A percentile compares a stretch with the other conserved stretches of the same genome.
Evolutionary conservation across 208 protist species (phyloP).

Genomic region (Lotmaria passim): DNA sequence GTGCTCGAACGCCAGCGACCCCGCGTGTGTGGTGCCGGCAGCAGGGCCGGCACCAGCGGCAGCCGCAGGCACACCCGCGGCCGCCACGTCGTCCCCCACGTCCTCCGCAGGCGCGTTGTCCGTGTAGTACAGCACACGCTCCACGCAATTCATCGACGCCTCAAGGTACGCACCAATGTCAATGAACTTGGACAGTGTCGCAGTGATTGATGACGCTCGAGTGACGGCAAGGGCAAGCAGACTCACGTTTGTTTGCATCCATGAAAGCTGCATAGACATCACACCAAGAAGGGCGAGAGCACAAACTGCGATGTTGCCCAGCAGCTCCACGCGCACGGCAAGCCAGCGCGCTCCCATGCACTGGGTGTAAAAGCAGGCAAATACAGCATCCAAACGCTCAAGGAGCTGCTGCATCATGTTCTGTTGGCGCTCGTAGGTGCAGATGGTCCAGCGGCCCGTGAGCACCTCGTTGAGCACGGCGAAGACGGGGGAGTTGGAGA

Average conservation of each 20-base stretch:
- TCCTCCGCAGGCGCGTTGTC: no score
- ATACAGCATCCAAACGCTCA: constrained; percentile 48
- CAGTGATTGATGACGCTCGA: constrained; percentile 60
- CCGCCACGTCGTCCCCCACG: no score
- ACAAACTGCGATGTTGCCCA: constrained; percentile 77
- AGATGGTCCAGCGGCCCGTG: no score
- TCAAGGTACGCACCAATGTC: constrained; percentile 46
- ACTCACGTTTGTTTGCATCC: constrained; percentile 35
- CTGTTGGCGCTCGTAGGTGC: no score
- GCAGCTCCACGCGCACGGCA: constrained; percentile 80
- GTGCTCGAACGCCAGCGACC: constrained; percentile 61
- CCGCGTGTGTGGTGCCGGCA: neutral
- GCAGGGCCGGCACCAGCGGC: no score
- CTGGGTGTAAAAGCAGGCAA: constrained; percentile 45
- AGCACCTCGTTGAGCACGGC: no score
- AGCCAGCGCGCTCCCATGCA: constrained; percentile 84
- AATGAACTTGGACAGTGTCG: constrained; percentile 51
- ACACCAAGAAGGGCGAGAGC: constrained; percentile 54
- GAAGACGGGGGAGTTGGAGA: no score
- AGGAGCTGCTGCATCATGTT: constrained; percentile 49
- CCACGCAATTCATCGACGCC: constrained; percentile 79
- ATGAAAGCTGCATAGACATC: constrained; percentile 29
- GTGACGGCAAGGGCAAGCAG: constrained; percentile 65
- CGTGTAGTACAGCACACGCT: no score
- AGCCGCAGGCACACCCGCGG: no score